Evolutionary conservation across 371 early-diverging fungal genomes (phyloP).

Genomic region (Mortierella sp.): DNA sequence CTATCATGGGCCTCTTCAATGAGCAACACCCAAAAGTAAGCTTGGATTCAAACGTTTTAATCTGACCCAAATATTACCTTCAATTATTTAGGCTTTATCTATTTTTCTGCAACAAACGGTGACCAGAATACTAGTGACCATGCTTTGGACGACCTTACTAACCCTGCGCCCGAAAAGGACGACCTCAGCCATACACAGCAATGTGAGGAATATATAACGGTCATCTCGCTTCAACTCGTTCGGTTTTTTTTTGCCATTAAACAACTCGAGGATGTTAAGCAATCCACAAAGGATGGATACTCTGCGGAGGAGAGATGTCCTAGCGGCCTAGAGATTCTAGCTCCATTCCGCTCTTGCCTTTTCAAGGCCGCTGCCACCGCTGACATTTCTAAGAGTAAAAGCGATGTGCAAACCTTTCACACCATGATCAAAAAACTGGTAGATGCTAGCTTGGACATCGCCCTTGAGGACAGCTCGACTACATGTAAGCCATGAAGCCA

Average conservation of each 20-base stretch:
- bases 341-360: background rate
- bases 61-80: background rate
- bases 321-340: background rate
- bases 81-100: background rate
- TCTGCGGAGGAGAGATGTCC: background rate
- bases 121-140: background rate
- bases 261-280: constrained; percentile 9
- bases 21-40: constrained; percentile 2
- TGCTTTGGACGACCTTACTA: background rate
- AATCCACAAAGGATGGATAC: background rate
- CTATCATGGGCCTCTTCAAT: constrained; percentile 10
- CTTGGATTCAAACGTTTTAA: background rate
- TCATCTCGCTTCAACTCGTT: background rate
- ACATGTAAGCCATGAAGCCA: constrained; percentile 9
- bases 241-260: constrained; percentile 21
- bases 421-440: constrained; percentile 2
- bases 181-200: background rate
- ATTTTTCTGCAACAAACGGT: background rate
- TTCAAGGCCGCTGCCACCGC: constrained; percentile 2
- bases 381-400: background rate
- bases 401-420: background rate
- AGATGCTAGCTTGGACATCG: background rate
- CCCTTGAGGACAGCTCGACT: background rate
- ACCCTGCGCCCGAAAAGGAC: background rate
- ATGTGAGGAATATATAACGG: background rate